Evolutionary conservation across 1,284 basidiomycete genomes (phyloP).

Genomic region (Apiotrichum montevideense): DNA sequence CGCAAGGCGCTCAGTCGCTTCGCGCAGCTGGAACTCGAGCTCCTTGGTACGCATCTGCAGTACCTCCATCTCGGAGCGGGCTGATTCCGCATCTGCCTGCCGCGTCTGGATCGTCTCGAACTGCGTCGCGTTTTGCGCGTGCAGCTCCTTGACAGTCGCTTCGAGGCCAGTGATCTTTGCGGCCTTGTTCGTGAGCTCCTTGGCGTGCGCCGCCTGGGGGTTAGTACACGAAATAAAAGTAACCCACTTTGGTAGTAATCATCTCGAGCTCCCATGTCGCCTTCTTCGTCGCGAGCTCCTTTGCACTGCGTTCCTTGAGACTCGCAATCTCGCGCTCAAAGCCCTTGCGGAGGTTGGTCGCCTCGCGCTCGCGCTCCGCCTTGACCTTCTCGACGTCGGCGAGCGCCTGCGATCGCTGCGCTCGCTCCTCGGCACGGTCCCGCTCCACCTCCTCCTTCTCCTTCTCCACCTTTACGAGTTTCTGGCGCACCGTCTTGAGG

Average conservation of each 20-base stretch:
- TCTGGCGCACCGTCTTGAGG: slow-evolving; percentile 85
- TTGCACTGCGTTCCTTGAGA: slow-evolving; percentile 64
- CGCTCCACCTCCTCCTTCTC: slow-evolving; percentile 67
- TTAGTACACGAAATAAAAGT: not conserved
- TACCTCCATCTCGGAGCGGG: slow-evolving; percentile 64
- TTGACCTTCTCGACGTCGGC: slow-evolving; percentile 47
- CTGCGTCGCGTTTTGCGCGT: slow-evolving; percentile 64
- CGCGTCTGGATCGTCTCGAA: slow-evolving; percentile 79
- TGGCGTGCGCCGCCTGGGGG: slow-evolving; percentile 59
- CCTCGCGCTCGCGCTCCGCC: slow-evolving; percentile 64
- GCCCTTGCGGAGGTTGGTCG: slow-evolving; percentile 60
- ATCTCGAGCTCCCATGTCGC: slow-evolving; percentile 71
- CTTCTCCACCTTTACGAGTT: slow-evolving; percentile 85
- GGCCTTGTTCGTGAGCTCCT: slow-evolving; percentile 60
- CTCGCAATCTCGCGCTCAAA: slow-evolving; percentile 68
- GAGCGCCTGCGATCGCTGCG: slow-evolving; percentile 52
- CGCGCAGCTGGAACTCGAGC: slow-evolving; percentile 74
- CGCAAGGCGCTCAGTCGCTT: slow-evolving; percentile 63
- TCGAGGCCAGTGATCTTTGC: slow-evolving; percentile 66
- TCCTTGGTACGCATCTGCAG: slow-evolving; percentile 72
- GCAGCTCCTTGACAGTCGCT: slow-evolving; percentile 59
- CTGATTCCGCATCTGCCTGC: slow-evolving; percentile 79
- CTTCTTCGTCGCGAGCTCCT: slow-evolving; percentile 58
- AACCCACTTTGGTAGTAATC: slow-evolving; percentile 63
- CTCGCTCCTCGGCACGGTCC: slow-evolving; percentile 59